Conservation (phyloP, 164 flowering plant species). For the Pachysandra terminalis region DNA sequence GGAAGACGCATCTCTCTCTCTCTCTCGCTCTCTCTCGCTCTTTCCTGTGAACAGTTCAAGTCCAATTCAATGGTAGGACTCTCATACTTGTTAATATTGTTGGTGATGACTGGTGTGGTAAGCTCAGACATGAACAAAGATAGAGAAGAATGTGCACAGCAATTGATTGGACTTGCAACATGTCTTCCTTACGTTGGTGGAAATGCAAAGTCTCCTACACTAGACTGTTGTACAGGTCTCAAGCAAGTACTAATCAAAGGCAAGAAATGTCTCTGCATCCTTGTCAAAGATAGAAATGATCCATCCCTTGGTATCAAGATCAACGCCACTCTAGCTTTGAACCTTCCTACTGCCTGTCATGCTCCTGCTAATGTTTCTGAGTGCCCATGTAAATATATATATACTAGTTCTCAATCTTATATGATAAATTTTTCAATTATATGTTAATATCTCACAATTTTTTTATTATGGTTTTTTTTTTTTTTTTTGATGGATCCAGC, state of each 20-base stretch:
- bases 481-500: conserved; percentile 15
- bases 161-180: conserved; percentile 50
- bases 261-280: conserved; percentile 64
- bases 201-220: conserved; percentile 51
- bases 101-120: conserved; percentile 18
- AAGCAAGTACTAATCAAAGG: conserved; percentile 45
- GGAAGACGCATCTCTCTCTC: background rate
- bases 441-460: background rate
- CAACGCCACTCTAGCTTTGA: conserved; percentile 58
- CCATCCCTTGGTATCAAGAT: conserved; percentile 64
- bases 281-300: conserved; percentile 63
- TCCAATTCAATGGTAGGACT: background rate
- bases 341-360: conserved; percentile 48
- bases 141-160: conserved; percentile 47
- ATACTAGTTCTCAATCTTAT: background rate
- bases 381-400: conserved; percentile 45
- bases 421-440: background rate
- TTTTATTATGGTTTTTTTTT: background rate
- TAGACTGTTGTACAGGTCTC: conserved; percentile 72
- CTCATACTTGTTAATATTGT: conserved; percentile 11
- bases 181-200: conserved; percentile 74
- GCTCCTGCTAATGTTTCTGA: conserved; percentile 35
- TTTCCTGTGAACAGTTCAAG: background rate
- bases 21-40: too few species aligned
- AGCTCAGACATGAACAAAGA: conserved; percentile 45